A percentile compares a stretch with the other conserved stretches of the same genome.
These are phyloP conservation scores for Aspergillus carlsbadensis DNA, from an alignment of 495 filamentous ascomycete genomes.

Conservation along the genomic window DNA sequence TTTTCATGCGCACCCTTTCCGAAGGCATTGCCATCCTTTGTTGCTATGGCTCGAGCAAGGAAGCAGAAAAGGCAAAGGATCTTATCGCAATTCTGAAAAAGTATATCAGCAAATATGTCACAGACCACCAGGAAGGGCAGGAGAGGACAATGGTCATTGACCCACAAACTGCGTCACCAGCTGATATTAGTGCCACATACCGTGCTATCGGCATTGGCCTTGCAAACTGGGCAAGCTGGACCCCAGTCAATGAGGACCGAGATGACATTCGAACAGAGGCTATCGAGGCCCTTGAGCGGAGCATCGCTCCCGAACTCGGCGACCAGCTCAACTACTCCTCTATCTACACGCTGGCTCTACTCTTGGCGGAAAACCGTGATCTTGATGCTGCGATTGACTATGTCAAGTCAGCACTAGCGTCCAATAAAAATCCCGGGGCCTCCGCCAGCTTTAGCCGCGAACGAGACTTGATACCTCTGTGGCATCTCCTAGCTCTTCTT, in stretches of 20 bases:
- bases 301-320: slow-evolving; percentile 62
- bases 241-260: slow-evolving; percentile 66
- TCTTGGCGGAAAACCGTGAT: slow-evolving; percentile 79
- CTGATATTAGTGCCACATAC: slow-evolving; percentile 65
- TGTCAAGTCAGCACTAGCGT: slow-evolving; percentile 62
- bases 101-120: slow-evolving; percentile 54
- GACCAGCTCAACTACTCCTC: slow-evolving; percentile 64
- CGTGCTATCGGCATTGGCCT: slow-evolving; percentile 78
- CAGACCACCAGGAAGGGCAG: slow-evolving; percentile 34
- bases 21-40: slow-evolving; percentile 80
- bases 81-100: slow-evolving; percentile 64
- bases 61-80: slow-evolving; percentile 73
- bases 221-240: slow-evolving; percentile 81
- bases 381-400: slow-evolving; percentile 72
- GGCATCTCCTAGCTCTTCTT: slow-evolving; percentile 85
- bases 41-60: slow-evolving; percentile 68
- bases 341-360: slow-evolving; percentile 73
- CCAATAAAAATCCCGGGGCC: slow-evolving; percentile 27
- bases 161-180: slow-evolving; percentile 45
- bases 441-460: slow-evolving; percentile 35
- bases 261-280: slow-evolving; percentile 70
- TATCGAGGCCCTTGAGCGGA: slow-evolving; percentile 67
- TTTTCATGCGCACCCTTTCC: slow-evolving; percentile 69
- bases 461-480: slow-evolving; percentile 48
- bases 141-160: slow-evolving; percentile 23